Conservation (phyloP, 176 grass and related monocot genomes). For the Eragrostis curvula region DNA sequence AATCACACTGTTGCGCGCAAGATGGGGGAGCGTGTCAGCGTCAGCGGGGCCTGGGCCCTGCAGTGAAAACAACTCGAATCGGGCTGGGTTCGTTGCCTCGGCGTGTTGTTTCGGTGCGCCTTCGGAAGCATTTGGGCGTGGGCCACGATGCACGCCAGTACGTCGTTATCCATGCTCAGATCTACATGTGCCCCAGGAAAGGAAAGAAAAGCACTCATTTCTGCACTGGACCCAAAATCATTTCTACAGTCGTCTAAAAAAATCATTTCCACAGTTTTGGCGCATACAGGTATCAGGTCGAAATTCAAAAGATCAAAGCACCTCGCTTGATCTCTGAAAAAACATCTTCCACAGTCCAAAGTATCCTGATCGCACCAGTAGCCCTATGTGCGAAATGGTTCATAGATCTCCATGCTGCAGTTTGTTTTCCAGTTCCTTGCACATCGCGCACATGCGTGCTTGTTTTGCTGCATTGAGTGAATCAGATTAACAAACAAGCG, state of each 20-base stretch:
- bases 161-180: constrained; percentile 8
- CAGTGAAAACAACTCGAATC: background rate
- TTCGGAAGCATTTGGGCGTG: constrained; percentile 8
- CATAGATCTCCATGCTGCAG: background rate
- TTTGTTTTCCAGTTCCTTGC: background rate
- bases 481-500: background rate
- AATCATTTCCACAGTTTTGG: too few relatives aligned
- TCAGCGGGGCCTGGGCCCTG: constrained; percentile 10
- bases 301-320: too few relatives aligned
- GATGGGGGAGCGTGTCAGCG: constrained; percentile 1
- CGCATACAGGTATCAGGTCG: too few relatives aligned
- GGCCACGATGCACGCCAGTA: background rate
- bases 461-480: background rate
- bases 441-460: background rate
- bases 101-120: background rate
- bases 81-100: background rate
- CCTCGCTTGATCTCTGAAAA: background rate
- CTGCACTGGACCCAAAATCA: background rate
- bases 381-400: background rate
- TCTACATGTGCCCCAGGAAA: background rate
- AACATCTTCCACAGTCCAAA: background rate
- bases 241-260: background rate
- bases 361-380: background rate
- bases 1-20: background rate
- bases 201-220: background rate